phyloP scores from a whole-genome alignment of 441 rosid species.

The Caryocar brasiliense region DNA sequence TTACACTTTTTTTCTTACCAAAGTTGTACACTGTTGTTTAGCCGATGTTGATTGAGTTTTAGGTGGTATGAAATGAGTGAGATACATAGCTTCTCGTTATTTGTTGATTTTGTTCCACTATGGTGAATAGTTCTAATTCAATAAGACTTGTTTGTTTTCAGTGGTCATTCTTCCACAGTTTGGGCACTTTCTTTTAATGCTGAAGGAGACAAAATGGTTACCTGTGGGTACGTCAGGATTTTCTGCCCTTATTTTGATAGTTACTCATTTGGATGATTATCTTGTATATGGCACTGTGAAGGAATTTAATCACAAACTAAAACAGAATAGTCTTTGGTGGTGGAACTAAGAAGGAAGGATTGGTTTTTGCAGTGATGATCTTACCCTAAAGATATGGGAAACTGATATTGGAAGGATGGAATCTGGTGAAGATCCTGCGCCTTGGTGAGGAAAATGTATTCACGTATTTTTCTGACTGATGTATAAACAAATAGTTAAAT shows the following conservation, averaged over 20 bases:
- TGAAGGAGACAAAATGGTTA: slow-evolving; percentile 79
- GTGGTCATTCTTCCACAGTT: slow-evolving; percentile 86
- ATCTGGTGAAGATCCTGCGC: slow-evolving; percentile 60
- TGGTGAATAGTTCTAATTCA: not conserved
- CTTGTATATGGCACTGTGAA: not conserved
- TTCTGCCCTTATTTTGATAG: slow-evolving; percentile 1
- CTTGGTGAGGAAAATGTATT: slow-evolving; percentile 54
- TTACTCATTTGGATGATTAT: not conserved
- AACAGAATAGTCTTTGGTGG: not conserved
- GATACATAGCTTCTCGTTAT: no score
- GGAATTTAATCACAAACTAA: not conserved
- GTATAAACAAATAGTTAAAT: no score
- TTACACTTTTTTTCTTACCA: no score
- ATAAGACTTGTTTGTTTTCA: slow-evolving; percentile 17
- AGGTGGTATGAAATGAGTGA: no score
- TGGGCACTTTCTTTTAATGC: slow-evolving; percentile 82
- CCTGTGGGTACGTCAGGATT: slow-evolving; percentile 58
- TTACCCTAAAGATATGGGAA: slow-evolving; percentile 79
- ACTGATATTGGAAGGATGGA: slow-evolving; percentile 40
- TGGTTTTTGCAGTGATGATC: slow-evolving; percentile 79
- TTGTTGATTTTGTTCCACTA: not conserved
- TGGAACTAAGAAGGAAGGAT: slow-evolving; percentile 1
- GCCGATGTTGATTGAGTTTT: no score
- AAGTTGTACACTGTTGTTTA: no score
- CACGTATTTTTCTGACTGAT: not conserved